A percentile compares a stretch with the other conserved stretches of the same genome.
phyloP scores from a whole-genome alignment of 805 yeast genomes.

The Wickerhamiella qilinensis region DNA sequence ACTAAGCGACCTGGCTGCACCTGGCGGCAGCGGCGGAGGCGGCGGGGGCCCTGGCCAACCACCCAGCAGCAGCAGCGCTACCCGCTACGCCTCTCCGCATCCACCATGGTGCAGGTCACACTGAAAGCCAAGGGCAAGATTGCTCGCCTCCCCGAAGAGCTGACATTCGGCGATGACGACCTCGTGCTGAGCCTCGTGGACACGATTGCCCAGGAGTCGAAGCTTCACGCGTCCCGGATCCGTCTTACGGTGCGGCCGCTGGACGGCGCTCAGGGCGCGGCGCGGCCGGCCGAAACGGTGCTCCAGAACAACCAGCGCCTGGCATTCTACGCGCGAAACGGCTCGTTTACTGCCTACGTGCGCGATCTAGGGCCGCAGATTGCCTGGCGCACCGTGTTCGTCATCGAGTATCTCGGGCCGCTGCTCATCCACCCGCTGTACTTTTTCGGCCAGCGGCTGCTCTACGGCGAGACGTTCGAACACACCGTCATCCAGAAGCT shows the following conservation, averaged over 20 bases:
- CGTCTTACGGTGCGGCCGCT: slow-evolving; percentile 30
- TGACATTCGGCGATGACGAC: neutral
- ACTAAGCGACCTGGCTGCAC: no score
- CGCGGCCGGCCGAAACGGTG: slow-evolving; percentile 25
- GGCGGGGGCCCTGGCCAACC: no score
- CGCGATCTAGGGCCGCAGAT: slow-evolving; percentile 92
- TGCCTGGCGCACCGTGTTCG: slow-evolving; percentile 79
- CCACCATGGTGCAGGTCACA: neutral
- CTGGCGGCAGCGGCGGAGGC: no score
- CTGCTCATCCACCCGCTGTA: slow-evolving; percentile 62
- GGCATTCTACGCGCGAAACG: slow-evolving; percentile 29
- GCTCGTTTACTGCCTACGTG: slow-evolving; percentile 33
- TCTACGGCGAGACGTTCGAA: slow-evolving; percentile 22
- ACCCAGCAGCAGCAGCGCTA: no score
- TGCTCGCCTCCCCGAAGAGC: slow-evolving; percentile 1
- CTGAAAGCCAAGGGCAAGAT: slow-evolving; percentile 3
- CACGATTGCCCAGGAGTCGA: slow-evolving; percentile 30
- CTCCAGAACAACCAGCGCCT: slow-evolving; percentile 31
- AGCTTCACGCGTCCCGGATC: slow-evolving; percentile 34
- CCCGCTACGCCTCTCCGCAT: neutral
- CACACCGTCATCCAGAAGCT: slow-evolving; percentile 38
- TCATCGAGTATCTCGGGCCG: slow-evolving; percentile 84
- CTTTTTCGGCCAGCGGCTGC: slow-evolving; percentile 21
- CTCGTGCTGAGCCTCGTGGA: slow-evolving; percentile 18
- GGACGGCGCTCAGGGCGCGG: slow-evolving; percentile 4